Base-by-base conservation (phyloP, 371 early-diverging fungal species). In the Syncephalastrum racemosum region DNA sequence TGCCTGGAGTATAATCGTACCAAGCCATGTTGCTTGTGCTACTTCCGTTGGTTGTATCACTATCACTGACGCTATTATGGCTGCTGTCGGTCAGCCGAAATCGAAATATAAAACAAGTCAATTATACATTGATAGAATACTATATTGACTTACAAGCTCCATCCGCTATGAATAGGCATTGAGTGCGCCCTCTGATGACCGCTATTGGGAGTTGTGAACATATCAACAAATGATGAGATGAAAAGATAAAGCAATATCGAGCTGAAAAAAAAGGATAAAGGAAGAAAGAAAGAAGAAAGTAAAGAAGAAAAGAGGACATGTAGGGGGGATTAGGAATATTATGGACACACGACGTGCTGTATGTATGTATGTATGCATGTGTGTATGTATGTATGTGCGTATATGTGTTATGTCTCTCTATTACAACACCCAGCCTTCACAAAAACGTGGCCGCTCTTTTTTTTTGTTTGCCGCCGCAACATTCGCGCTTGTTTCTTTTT, bases 161-260 rank as follows among this genome's bases (percentile, higher is more conserved):
- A 31, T 10, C 36, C 36, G 10, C 36, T 31, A 31, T 31, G 36
- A 31, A 31, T 36, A 51, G 60, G 60, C 60, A 60, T 60, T 16
- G 60, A 60, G 15, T 48, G 54, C 15, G 60, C 53, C 40, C 60
- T 23, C 18, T 60, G 54, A 47, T 60, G 60, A 46, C 43, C 19
- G 27, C 22, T n/a, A n/a, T n/a, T 36, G 19, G 13, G 14, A 15
- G 20, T 16, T 4, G 31, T 39, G 12, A 42, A 20, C 52, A 51
- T 51, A 42, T 24, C 43, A 42, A n/a, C n/a, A n/a, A n/a, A 22
- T 15, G 23, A 4, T 19, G 20, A 53, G 20, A 40, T 31, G 25
- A 16, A 52, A 15, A 12, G 12, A 6, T 5, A 52, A 31, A 6
- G 15, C 36, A 13, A 13, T 27, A 7, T 18, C 4, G 40, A 36